Evolutionary conservation across 2,329 filamentous ascomycete species (phyloP).

Genomic region (Ceratocystis destructans): DNA sequence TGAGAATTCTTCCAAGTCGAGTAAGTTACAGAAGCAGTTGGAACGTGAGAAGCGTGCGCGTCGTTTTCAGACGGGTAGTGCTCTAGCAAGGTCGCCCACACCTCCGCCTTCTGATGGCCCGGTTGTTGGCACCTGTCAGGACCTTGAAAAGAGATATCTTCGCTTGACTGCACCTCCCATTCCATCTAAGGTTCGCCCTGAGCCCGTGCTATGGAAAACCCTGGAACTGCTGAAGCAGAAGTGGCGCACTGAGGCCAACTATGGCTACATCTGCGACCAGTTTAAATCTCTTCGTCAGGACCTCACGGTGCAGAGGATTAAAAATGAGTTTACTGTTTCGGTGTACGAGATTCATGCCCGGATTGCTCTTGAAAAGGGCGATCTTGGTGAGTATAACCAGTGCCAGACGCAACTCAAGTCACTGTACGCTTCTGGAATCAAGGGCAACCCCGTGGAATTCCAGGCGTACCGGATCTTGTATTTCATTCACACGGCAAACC

Average conservation of each 20-base stretch:
- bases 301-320: conserved; percentile 92
- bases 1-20: conserved; percentile 41
- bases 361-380: conserved; percentile 93
- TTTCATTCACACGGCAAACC: conserved; percentile 98
- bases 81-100: conserved; percentile 36
- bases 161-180: conserved; percentile 84
- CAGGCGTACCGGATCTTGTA: conserved; percentile 99
- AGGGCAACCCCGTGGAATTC: conserved; percentile 87
- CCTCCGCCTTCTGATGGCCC: conserved; percentile 50
- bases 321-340: conserved; percentile 87
- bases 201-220: conserved; percentile 66
- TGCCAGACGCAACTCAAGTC: conserved; percentile 95
- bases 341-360: conserved; percentile 97
- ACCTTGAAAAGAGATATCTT: conserved; percentile 85
- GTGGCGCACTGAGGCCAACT: conserved; percentile 88
- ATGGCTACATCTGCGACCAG: conserved; percentile 96
- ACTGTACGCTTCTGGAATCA: conserved; percentile 73
- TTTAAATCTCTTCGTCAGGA: conserved; percentile 98
- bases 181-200: conserved; percentile 74
- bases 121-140: conserved; percentile 71
- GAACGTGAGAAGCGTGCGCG: conserved; percentile 83
- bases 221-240: conserved; percentile 84
- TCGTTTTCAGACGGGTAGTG: conserved; percentile 62
- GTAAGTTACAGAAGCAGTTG: conserved; percentile 75
- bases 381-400: conserved; percentile 99